Base-by-base conservation (phyloP, 164 flowering plant genomes). In the Aristolochia californica region DNA sequence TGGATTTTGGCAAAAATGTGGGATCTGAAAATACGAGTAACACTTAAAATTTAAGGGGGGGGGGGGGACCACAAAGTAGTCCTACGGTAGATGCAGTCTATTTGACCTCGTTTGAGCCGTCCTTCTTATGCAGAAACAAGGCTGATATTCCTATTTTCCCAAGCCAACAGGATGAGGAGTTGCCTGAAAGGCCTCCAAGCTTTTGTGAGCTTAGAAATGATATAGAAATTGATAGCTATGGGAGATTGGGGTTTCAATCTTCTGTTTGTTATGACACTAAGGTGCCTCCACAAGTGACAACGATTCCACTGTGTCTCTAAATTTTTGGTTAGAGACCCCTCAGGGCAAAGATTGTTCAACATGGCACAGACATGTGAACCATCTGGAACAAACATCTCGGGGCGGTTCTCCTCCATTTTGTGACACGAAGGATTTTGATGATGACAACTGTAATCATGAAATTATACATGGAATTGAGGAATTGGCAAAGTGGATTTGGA, bases 351-450 rank as follows among this genome's bases (percentile, higher is more conserved):
- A 60, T 16, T n/a, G 44, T 43, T 60, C 49, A 27, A 56, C 21
- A 66, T 55, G 16, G 43, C 62, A 60, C 30, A 20, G 58, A 7
- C 75, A 71, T 20, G 24, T 65, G 48, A 67, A 67, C 62, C 74
- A 57, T 48, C 57, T 43, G 27, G 64, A 48, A 13, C 78, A 67
- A 27, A 45, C 57, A 25, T 73, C 72, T 2, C 77, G 72, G 2
- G 75, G 43, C 8, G 77, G 80, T 62, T 77, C 84, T 68, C 85
- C 80, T 58, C 83, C 93, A 11, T 73, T 66, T 58, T 80, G 72
- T 52, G 79, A 68, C 58, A 47, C 38, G 2, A 80, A 68, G 68
- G 76, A 69, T 57, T 70, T 70, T 17, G 78, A 78, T 52, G 70
- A 67, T 62, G 72, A 78, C 23, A 67, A 61, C 45, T 56, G 64